Evolutionary conservation across 495 filamentous ascomycete species (phyloP).

Genomic region (Copromyces sp.): DNA sequence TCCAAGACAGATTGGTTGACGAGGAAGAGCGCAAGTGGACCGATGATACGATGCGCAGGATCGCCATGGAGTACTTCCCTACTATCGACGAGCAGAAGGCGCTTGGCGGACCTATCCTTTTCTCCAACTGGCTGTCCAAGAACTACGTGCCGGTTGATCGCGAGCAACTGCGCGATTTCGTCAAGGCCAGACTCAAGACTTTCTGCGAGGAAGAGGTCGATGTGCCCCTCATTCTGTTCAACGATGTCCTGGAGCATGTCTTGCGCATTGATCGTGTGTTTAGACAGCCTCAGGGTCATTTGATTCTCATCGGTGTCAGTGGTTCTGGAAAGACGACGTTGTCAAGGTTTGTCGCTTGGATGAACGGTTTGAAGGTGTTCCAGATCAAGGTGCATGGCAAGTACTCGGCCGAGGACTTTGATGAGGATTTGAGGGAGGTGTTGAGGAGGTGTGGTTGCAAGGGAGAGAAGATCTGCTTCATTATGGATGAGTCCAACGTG

Average conservation of each 20-base stretch:
- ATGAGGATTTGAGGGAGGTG: conserved; percentile 90
- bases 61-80: conserved; percentile 87
- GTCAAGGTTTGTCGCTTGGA: conserved; percentile 97
- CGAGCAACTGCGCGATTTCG: conserved; percentile 88
- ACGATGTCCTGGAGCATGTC: conserved; percentile 96
- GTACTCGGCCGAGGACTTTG: conserved; percentile 97
- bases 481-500: conserved; percentile 99
- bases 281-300: conserved; percentile 92
- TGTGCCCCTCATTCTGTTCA: conserved; percentile 93
- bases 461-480: conserved; percentile 98
- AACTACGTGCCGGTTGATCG: conserved; percentile 95
- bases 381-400: conserved; percentile 99
- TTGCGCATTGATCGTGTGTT: conserved; percentile 97
- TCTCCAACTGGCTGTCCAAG: conserved; percentile 99
- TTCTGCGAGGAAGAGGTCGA: conserved; percentile 99
- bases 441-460: conserved; percentile 91
- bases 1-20: conserved; percentile 88
- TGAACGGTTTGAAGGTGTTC: conserved; percentile 98
- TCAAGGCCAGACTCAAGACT: conserved; percentile 91
- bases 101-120: conserved; percentile 87
- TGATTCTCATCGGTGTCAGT: conserved; percentile 96
- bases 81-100: conserved; percentile 81
- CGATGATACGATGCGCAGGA: conserved; percentile 66
- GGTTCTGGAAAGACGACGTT: conserved; percentile 97
- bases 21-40: conserved; percentile 97